Base-by-base conservation (phyloP, 2,329 filamentous ascomycete species). In the Hypomyces rosellus region DNA sequence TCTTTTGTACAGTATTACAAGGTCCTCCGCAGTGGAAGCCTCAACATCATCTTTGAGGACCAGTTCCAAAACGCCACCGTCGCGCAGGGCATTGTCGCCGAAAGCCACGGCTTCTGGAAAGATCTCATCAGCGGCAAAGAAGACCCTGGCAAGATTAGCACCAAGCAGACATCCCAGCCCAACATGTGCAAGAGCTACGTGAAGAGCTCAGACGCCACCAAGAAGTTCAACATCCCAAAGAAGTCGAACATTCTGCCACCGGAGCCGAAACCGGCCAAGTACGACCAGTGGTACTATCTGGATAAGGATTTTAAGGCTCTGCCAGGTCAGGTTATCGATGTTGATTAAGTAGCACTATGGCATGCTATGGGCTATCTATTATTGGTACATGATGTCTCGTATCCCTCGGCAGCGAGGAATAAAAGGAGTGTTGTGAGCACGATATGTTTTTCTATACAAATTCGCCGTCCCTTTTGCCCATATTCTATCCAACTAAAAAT, bases 51-150 rank as follows among this genome's bases (percentile, higher is more conserved):
- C 48, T 48, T 68, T 8, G 68, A 67, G 39, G 58, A 64, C 18
- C 59, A 60, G 14, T 73, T 66, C 53, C 66, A 71, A 48, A 60
- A 68, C 48, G 63, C 64, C 43, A 59, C 61, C 22, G 65, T 65
- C 49, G 63, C 64, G 43, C 47, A 61, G 39, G 51, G 61, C 7
- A 58, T 63, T 20, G 57, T 73, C 48, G 58, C 59, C 38, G 61
- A 70, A 44, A 69, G 69, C 52, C 68, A 73, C 52, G 59, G 54
- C 1, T 68, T 62, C 48, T 73, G 71, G 71, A 47, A 63, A 13
- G 63, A 72, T 4, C 65, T 74, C 2, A 60, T 70, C n/a, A 61
- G 54, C 1, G 71, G 68, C 45, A 61, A 63, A 30, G 66, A 66
- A 6, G 58, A 69, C 48, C 61, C 62, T 6, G 62, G 64, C 13